Percentiles rank a stretch among this genome's conserved stretches.
phyloP scores from a whole-genome alignment of 768 basidiomycete genomes.

The Xanthoconium purpureum region DNA sequence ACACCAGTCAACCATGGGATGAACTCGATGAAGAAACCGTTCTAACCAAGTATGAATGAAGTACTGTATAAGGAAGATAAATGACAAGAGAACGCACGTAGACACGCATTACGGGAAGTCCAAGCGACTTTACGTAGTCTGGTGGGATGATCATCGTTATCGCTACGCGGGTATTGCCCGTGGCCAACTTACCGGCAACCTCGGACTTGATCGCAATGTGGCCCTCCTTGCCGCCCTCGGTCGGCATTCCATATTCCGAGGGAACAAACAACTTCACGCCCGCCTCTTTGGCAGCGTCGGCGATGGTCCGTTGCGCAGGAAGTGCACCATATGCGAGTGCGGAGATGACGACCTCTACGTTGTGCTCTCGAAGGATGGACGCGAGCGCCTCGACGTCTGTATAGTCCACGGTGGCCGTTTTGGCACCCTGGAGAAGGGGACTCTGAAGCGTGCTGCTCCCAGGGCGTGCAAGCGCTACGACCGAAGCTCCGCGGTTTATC shows the following conservation, averaged over 20 bases:
- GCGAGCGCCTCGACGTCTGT: slow-evolving; percentile 23
- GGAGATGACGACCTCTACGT: slow-evolving; percentile 35
- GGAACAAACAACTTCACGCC: slow-evolving; percentile 40
- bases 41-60: slow-evolving; percentile 19
- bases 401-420: slow-evolving; percentile 29
- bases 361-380: slow-evolving; percentile 30
- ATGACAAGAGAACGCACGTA: slow-evolving; percentile 24
- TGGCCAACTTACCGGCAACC: slow-evolving; percentile 25
- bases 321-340: slow-evolving; percentile 30
- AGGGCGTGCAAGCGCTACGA: slow-evolving; percentile 24
- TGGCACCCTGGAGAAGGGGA: slow-evolving; percentile 25
- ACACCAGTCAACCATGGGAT: slow-evolving; percentile 31
- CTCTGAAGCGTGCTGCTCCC: slow-evolving; percentile 19
- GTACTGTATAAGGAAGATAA: background rate
- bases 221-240: slow-evolving; percentile 30
- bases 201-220: slow-evolving; percentile 24
- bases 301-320: slow-evolving; percentile 26
- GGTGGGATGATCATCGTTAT: background rate
- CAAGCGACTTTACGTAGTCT: slow-evolving; percentile 31
- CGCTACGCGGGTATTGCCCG: no score
- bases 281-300: slow-evolving; percentile 36
- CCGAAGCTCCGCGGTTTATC: slow-evolving; percentile 19
- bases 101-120: slow-evolving; percentile 31
- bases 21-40: slow-evolving; percentile 33
- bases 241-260: slow-evolving; percentile 37